A percentile compares a stretch with the other conserved stretches of the same genome.
Evolutionary conservation across 2,329 filamentous ascomycete genomes (phyloP).

Genomic region (Phialocephala subalpina): DNA sequence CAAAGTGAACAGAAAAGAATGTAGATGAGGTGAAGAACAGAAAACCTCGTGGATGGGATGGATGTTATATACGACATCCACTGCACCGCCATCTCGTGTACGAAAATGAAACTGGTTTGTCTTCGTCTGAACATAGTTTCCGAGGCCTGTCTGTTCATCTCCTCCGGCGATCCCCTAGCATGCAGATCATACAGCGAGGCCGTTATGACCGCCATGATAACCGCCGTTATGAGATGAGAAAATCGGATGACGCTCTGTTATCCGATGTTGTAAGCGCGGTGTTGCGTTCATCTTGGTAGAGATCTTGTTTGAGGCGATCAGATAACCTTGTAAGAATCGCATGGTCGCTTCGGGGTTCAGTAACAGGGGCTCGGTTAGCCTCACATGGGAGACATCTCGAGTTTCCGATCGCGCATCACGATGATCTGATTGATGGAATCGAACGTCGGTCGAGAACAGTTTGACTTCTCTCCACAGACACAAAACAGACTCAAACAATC

Average conservation of each 20-base stretch:
- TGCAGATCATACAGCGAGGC: conserved; percentile 10
- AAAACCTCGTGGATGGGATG: conserved; percentile 12
- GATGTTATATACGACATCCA: conserved; percentile 22
- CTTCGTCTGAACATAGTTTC: conserved; percentile 9
- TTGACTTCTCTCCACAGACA: background rate
- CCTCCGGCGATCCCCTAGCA: background rate
- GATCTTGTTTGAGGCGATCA: conserved; percentile 20
- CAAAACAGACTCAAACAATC: background rate
- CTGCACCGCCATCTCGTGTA: background rate
- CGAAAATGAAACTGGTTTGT: background rate
- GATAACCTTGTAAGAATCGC: conserved; percentile 21
- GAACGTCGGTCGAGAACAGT: conserved; percentile 1
- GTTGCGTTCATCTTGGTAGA: conserved; percentile 16
- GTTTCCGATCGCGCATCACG: conserved; percentile 11
- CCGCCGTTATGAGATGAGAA: conserved; percentile 14
- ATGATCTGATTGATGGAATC: conserved; percentile 29
- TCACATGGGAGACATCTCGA: conserved; percentile 11
- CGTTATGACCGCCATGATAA: conserved; percentile 13
- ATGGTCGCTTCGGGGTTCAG: conserved; percentile 22
- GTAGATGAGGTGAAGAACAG: conserved; percentile 26
- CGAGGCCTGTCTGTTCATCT: background rate
- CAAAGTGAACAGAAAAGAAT: conserved; percentile 30
- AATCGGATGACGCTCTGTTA: conserved; percentile 22
- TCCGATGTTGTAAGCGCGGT: conserved; percentile 16
- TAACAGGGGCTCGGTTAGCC: conserved; percentile 20